Conservation (phyloP, 257 asterid genomes). For the Primulina huaijiensis region DNA sequence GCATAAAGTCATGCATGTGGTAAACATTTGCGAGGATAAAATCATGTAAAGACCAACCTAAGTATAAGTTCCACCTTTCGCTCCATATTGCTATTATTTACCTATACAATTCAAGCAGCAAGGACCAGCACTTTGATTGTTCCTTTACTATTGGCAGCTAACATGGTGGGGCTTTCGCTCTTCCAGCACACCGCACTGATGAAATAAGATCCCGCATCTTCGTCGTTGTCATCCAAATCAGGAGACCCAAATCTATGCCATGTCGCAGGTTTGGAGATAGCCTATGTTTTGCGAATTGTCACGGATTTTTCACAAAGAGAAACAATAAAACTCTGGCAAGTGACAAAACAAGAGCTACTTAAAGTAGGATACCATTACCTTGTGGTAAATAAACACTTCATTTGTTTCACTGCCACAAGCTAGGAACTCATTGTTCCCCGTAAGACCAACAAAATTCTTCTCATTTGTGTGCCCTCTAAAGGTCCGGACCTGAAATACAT, state of each 20-base stretch:
- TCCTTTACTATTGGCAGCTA: constrained; percentile 82
- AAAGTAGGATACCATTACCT: constrained; percentile 39
- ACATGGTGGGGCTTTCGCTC: constrained; percentile 72
- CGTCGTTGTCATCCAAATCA: constrained; percentile 48
- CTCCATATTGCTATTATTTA: neutral
- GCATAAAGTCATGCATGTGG: neutral
- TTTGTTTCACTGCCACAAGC: constrained; percentile 95
- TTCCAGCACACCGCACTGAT: constrained; percentile 94
- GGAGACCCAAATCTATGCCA: constrained; percentile 56
- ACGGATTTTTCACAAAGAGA: neutral
- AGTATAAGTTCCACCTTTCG: neutral
- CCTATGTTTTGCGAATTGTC: constrained; percentile 34
- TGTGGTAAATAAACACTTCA: constrained; percentile 77
- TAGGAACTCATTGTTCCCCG: constrained; percentile 64
- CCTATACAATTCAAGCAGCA: constrained; percentile 40
- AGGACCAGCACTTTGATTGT: constrained; percentile 77
- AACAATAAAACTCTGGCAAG: neutral
- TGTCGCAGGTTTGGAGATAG: constrained; percentile 77
- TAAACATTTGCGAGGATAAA: neutral
- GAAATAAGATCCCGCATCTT: constrained; percentile 63
- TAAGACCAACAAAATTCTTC: constrained; percentile 78
- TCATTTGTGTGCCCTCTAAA: constrained; percentile 78
- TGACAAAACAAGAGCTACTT: neutral
- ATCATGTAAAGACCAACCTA: neutral
- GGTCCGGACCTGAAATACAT: constrained; percentile 51